Evolutionary conservation across 2,329 filamentous ascomycete species (phyloP), one percentile per base, ranked within the genome.

Genomic region (Hyphodiscus sp.): DNA sequence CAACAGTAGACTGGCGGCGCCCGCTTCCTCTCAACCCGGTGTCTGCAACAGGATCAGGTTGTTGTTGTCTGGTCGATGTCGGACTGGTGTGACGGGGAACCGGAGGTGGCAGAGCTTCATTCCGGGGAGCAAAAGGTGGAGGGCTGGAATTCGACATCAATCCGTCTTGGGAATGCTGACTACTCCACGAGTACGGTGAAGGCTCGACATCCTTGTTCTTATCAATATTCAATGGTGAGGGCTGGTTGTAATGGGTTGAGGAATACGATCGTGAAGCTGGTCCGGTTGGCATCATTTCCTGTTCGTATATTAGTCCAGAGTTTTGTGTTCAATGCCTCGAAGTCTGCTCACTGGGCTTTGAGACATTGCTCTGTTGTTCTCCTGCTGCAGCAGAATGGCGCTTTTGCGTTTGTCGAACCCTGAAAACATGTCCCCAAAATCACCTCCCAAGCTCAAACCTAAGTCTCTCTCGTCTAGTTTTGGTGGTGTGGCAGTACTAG

Each of bases 391-490:
- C 10, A 63, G 13, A 38, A 38, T 51, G 9, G 53, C 51, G 51
- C 63, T 68, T 49, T 63, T 64, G 8, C 64, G 58, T 44, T 68
- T 67, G 45, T 53, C 63, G 56, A 66, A 63, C 2, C 58, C 61
- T 16, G 60, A 52, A 55, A 69, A 69, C 67, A 69, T 69, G 8
- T 67, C 65, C 18, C 61, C 62, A 54, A 69, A 69, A 47, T 68
- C 67, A 20, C 67, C 67, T 48, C 66, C 67, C 16, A 69, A 44
- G 49, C 62, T 67, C 41, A 68, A 51, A 2, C 62, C 64, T 3
- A 68, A 38, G 44, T 67, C 63, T 47, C 56, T 60, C 5, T 67
- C 62, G 16, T 59, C 60, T 30, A 67, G 50, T 50, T 64, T 67
- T 43, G 64, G 61, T 38, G 67, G 65, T 20, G 63, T 65, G 47